Evolutionary conservation across 1,139 yeast species (phyloP).

Genomic region (Nakaseomyces kungkrabaensis): DNA sequence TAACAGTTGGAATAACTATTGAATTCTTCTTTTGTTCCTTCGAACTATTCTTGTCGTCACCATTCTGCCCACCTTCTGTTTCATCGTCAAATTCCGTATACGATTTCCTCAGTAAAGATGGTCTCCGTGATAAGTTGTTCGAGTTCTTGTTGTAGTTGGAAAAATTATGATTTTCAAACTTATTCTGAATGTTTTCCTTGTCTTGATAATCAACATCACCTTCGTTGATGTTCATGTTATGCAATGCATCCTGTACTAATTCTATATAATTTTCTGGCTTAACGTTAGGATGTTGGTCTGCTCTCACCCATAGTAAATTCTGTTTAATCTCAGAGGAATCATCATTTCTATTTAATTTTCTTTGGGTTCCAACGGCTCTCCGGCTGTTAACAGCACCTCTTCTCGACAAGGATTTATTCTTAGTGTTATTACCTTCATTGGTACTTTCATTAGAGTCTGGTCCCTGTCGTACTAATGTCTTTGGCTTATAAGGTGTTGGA

Average conservation of each 20-base stretch:
- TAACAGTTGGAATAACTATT: conserved; percentile 16
- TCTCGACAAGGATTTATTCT: conserved; percentile 3
- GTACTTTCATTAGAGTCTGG: not conserved
- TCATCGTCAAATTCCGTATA: conserved; percentile 18
- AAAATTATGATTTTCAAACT: conserved; percentile 3
- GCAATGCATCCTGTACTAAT: conserved; percentile 68
- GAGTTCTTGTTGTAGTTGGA: conserved; percentile 6
- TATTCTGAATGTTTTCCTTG: not conserved
- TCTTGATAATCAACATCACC: conserved; percentile 5
- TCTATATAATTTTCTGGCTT: conserved; percentile 82
- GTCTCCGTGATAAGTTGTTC: conserved; percentile 16
- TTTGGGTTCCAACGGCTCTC: not conserved
- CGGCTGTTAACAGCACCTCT: conserved; percentile 10
- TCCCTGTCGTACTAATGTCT: not conserved
- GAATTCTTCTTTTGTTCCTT: not conserved
- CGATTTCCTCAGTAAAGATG: conserved; percentile 21
- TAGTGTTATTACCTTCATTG: not conserved
- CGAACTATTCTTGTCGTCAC: not conserved
- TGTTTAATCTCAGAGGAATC: conserved; percentile 12
- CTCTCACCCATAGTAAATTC: conserved; percentile 78
- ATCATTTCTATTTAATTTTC: conserved; percentile 3
- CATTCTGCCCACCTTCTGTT: not conserved
- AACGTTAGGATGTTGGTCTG: conserved; percentile 79
- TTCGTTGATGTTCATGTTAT: conserved; percentile 43
- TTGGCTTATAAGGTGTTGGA: conserved; percentile 3